phyloP scores from a whole-genome alignment of 2,329 filamentous ascomycete genomes.

The Kalaharituber pfeilii region DNA sequence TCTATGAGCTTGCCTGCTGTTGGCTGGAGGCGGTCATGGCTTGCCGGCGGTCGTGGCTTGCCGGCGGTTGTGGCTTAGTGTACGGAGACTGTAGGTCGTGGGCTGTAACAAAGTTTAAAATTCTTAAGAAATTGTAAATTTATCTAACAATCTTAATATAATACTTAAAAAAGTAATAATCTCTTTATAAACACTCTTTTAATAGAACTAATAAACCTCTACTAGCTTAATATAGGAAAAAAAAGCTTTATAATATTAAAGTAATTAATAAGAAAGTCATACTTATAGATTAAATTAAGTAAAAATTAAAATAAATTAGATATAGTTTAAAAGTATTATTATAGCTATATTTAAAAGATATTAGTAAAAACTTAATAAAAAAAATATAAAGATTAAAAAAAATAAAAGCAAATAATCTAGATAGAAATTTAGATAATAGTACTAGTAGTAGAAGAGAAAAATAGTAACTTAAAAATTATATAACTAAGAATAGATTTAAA shows the following conservation, averaged over 20 bases:
- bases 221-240: background rate
- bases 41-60: too few relatives aligned
- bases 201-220: background rate
- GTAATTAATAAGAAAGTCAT: background rate
- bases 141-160: background rate
- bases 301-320: background rate
- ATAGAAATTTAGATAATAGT: background rate
- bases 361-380: background rate
- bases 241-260: background rate
- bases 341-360: background rate
- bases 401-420: background rate
- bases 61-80: too few relatives aligned
- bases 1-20: too few relatives aligned
- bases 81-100: too few relatives aligned
- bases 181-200: background rate
- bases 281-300: background rate
- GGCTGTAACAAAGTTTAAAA: too few relatives aligned
- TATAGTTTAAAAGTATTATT: background rate
- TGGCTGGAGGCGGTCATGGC: too few relatives aligned
- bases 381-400: background rate
- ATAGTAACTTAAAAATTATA: background rate
- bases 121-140: background rate
- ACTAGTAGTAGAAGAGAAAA: background rate
- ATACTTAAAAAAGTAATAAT: background rate
- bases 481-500: background rate